Evolutionary conservation across 208 protist species (phyloP), one percentile per base, ranked within the genome.

Genomic region (Porcisia deanei): DNA sequence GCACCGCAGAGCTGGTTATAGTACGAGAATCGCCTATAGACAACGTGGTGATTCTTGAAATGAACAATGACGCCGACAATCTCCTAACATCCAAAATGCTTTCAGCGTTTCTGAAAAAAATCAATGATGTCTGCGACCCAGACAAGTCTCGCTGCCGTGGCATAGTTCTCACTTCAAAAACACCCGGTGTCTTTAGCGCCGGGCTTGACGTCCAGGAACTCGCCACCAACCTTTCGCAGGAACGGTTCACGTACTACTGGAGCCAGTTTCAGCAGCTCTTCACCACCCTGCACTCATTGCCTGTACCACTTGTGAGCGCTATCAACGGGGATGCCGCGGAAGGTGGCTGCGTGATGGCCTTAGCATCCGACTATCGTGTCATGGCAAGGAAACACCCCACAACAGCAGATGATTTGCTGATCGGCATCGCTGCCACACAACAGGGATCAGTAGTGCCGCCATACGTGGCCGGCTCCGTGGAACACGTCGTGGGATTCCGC

Each of bases 331-430:
- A 91, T 72, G 85, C 86, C n/a, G 66, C 78, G 3, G 90, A 88
- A 1, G 87, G 80, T 12, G 93, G 93, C 41, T 93, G 90, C 75
- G 81, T 91, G 8, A 58, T 97, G 10, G 88, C 90, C 4, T 80
- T 94, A 39, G 83, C 85, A 22, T 86, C 83, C 58, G 93, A 97
- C 76, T 91, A 91, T 68, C 82, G 91, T 37, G 85, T 96, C 30
- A 97, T 97, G 93, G 87, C 88, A 22, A 43, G 80, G 18, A 60
- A 53, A 34, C 75, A 80, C 54, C 64, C 65, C 0, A 57, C 65
- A 12, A 82, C 82, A 20, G 16, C 71, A 7, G 63, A 68, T 3
- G n/a, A 69, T 30, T 57, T 88, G 41, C 85, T 70, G n/a, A 94
- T 95, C 65, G 93, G 93, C 49, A 85, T 97, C 39, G 74, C 88